These are phyloP conservation scores for Mortierella sp. DNA, from an alignment of 371 early-diverging fungal species.

Conservation along the genomic window DNA sequence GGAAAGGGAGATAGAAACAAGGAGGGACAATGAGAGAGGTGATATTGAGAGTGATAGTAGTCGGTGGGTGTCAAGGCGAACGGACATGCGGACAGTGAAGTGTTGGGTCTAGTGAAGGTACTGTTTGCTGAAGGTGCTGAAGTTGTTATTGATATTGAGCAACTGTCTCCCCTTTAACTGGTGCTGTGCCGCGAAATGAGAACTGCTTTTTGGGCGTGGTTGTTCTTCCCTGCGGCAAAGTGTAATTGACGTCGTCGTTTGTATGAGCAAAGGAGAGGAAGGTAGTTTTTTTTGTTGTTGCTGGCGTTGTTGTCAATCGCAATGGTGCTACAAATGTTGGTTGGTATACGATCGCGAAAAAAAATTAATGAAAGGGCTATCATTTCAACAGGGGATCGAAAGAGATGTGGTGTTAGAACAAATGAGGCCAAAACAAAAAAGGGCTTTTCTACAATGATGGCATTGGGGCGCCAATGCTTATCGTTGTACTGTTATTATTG, in stretches of 20 bases:
- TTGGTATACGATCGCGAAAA: background rate
- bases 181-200: background rate
- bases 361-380: too few relatives aligned
- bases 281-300: background rate
- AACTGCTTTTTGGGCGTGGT: background rate
- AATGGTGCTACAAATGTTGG: background rate
- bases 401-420: background rate
- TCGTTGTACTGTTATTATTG: background rate
- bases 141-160: background rate
- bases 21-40: background rate
- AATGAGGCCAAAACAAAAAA: background rate
- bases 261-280: background rate
- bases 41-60: background rate
- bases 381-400: background rate
- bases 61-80: background rate
- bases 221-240: background rate
- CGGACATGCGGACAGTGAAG: background rate
- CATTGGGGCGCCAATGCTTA: background rate
- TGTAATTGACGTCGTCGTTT: background rate
- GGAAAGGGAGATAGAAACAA: background rate
- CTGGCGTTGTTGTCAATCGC: background rate
- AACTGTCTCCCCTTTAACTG: background rate
- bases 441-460: background rate
- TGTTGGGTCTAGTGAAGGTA: too few relatives aligned
- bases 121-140: background rate